These are phyloP conservation scores for Epichloe sp. DNA, from an alignment of 2,329 filamentous ascomycete species.

Conservation along the genomic window DNA sequence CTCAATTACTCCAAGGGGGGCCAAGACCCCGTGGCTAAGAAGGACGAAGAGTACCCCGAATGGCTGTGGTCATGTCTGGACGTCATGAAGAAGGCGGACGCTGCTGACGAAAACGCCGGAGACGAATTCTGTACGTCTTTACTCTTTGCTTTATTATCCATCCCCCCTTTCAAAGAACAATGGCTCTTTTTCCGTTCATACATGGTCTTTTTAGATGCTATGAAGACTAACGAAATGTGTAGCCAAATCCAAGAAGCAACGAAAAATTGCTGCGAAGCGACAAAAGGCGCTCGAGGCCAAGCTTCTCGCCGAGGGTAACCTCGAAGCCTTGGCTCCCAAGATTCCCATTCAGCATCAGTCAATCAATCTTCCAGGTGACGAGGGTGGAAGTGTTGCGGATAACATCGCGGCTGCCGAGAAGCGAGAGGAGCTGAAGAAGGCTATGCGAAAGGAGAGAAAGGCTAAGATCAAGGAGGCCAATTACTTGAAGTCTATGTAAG, in stretches of 20 bases:
- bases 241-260: conserved; percentile 80
- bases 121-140: conserved; percentile 65
- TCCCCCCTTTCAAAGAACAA: no score
- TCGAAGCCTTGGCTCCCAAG: conserved; percentile 52
- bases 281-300: conserved; percentile 42
- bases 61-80: conserved; percentile 70
- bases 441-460: conserved; percentile 63
- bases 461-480: conserved; percentile 73
- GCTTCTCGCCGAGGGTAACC: conserved; percentile 51
- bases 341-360: conserved; percentile 66
- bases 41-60: conserved; percentile 63
- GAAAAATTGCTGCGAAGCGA: conserved; percentile 55
- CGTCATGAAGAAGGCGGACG: conserved; percentile 40
- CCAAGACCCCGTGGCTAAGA: conserved; percentile 58
- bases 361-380: conserved; percentile 52
- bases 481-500: conserved; percentile 68
- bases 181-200: neutral
- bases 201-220: neutral
- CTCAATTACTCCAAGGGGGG: conserved; percentile 67
- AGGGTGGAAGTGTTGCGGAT: conserved; percentile 28
- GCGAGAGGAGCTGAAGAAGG: conserved; percentile 51
- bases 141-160: no score
- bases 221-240: conserved; percentile 1
- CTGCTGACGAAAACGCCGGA: conserved; percentile 42
- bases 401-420: conserved; percentile 34